Percentiles rank a stretch among this genome's conserved stretches.
Evolutionary conservation across 768 basidiomycete species (phyloP).

Genomic region (Suillus fuscotomentosus): DNA sequence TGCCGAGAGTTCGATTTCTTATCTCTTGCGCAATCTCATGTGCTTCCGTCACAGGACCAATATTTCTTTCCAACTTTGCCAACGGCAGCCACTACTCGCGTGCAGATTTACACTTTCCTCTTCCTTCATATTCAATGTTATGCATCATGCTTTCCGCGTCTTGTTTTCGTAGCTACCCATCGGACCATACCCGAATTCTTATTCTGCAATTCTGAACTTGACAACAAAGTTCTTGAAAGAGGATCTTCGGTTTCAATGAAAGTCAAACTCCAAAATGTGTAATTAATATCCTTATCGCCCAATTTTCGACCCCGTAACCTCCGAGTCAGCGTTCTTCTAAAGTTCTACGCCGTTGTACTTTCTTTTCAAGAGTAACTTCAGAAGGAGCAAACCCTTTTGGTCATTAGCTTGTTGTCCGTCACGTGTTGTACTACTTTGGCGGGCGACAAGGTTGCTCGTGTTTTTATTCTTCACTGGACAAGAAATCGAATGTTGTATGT

Average conservation of each 20-base stretch:
- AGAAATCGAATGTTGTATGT: background rate
- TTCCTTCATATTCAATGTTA: background rate
- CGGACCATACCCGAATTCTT: background rate
- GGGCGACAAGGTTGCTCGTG: background rate
- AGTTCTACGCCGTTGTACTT: conserved; percentile 3
- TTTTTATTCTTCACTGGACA: background rate
- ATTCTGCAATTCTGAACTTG: background rate
- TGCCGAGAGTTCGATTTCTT: background rate
- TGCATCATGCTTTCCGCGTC: background rate
- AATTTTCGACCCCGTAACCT: background rate
- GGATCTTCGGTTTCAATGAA: background rate
- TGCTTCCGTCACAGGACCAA: background rate
- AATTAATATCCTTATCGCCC: background rate
- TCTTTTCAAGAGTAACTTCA: background rate
- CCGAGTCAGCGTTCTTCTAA: background rate
- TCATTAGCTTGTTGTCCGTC: conserved; percentile 14
- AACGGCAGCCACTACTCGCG: background rate
- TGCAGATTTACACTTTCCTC: background rate
- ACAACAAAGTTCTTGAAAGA: background rate
- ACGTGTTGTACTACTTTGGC: background rate
- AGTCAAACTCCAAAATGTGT: background rate
- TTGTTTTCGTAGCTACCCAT: background rate
- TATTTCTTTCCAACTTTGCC: background rate
- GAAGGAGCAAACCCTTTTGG: background rate
- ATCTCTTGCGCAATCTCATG: background rate